These are phyloP conservation scores for Viola odorata DNA, from an alignment of 345 rosid genomes.

Conservation along the genomic window DNA sequence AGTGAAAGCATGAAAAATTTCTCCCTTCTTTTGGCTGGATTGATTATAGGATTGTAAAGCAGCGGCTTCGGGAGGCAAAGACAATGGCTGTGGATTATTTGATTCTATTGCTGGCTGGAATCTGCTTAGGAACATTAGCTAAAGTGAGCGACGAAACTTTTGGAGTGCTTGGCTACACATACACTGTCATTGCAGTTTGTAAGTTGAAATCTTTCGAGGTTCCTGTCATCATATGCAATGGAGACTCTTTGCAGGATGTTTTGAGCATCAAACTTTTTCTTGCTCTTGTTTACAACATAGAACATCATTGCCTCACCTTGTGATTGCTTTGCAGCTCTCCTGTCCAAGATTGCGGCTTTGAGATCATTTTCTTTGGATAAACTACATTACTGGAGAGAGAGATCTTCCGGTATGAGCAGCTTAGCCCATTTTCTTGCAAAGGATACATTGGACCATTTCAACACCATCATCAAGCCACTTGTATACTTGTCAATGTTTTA, in stretches of 20 bases:
- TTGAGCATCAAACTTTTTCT: background rate
- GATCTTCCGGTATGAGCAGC: slow-evolving; percentile 94
- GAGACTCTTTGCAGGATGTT: background rate
- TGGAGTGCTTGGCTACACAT: slow-evolving; percentile 83
- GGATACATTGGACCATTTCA: slow-evolving; percentile 91
- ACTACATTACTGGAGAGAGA: slow-evolving; percentile 93
- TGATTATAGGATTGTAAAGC: slow-evolving; percentile 71
- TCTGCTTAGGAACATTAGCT: slow-evolving; percentile 96
- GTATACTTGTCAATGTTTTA: slow-evolving; percentile 95
- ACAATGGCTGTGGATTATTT: slow-evolving; percentile 86
- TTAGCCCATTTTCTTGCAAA: slow-evolving; percentile 85
- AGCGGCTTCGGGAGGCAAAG: slow-evolving; percentile 84
- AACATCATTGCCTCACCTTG: background rate
- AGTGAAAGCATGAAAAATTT: background rate
- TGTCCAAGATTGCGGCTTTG: slow-evolving; percentile 88
- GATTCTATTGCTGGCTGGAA: slow-evolving; percentile 84
- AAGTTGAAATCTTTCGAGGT: slow-evolving; percentile 34
- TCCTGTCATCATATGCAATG: background rate
- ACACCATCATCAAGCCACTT: slow-evolving; percentile 74
- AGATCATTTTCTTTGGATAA: slow-evolving; percentile 88
- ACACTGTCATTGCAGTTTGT: slow-evolving; percentile 95
- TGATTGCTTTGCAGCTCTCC: slow-evolving; percentile 59
- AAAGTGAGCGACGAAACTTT: slow-evolving; percentile 98
- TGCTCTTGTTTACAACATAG: background rate
- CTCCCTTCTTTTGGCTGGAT: background rate